Conservation (phyloP, 2,329 filamentous ascomycete genomes). For the Aspergillus sp. region DNA sequence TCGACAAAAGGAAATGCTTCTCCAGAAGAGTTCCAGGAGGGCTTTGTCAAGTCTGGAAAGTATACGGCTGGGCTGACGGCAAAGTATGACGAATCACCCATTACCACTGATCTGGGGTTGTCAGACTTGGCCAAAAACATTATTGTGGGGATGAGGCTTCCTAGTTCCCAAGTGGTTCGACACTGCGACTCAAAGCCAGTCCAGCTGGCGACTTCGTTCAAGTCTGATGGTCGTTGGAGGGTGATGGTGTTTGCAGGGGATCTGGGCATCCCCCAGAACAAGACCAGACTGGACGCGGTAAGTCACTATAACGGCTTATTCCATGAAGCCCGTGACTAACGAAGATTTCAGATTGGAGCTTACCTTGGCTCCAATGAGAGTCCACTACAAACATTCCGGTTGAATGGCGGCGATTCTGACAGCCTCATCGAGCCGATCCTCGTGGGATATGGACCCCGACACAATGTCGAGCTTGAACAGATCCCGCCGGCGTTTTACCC, state of each 20-base stretch:
- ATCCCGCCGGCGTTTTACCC: conserved; percentile 61
- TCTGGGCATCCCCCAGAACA: conserved; percentile 29
- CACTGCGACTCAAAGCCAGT: conserved; percentile 60
- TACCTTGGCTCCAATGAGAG: conserved; percentile 44
- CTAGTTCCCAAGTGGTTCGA: conserved; percentile 59
- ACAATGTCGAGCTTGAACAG: conserved; percentile 50
- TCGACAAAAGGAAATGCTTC: conserved; percentile 46
- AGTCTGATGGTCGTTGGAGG: conserved; percentile 54
- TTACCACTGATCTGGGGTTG: conserved; percentile 43
- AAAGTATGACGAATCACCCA: conserved; percentile 52
- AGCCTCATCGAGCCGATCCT: conserved; percentile 59
- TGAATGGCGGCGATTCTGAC: conserved; percentile 47
- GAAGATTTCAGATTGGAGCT: conserved; percentile 34
- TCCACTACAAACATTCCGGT: conserved; percentile 46
- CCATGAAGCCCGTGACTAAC: conserved; percentile 6
- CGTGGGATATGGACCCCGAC: conserved; percentile 52
- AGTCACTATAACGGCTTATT: conserved; percentile 9
- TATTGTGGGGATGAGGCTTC: conserved; percentile 50
- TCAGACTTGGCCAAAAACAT: conserved; percentile 38
- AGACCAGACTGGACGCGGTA: conserved; percentile 40
- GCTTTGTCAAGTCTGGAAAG: conserved; percentile 58
- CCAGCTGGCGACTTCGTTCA: conserved; percentile 52
- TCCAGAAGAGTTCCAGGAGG: conserved; percentile 53
- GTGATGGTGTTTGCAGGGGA: conserved; percentile 52
- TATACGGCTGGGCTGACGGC: conserved; percentile 63